These are phyloP conservation scores for Flagelloscypha sp. DNA, from an alignment of 768 basidiomycete species.

Conservation along the genomic window DNA sequence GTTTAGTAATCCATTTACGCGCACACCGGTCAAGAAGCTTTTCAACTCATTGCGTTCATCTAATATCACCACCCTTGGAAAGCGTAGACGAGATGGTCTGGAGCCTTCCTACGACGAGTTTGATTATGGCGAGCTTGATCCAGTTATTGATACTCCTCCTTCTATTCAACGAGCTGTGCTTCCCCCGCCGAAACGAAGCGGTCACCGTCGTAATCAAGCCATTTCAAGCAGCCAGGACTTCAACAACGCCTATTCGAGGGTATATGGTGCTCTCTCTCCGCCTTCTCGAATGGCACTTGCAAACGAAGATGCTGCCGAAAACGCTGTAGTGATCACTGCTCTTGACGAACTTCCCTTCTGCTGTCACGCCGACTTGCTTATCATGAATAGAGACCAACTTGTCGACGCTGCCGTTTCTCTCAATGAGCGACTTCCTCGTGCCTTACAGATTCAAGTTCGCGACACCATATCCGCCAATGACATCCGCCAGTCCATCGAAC, in stretches of 20 bases:
- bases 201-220: conserved; percentile 1
- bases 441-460: conserved; percentile 38
- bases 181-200: conserved; percentile 1
- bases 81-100: too few species aligned
- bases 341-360: conserved; percentile 55
- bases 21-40: too few species aligned
- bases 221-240: neutral
- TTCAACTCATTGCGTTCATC: too few species aligned
- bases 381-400: conserved; percentile 51
- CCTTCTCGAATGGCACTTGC: conserved; percentile 47
- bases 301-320: conserved; percentile 42
- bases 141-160: conserved; percentile 19
- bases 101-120: too few species aligned
- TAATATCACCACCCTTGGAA: too few species aligned
- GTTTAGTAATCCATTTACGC: too few species aligned
- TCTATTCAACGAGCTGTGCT: conserved; percentile 6
- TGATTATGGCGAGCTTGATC: conserved; percentile 16
- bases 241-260: too few species aligned
- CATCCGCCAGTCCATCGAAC: conserved; percentile 50
- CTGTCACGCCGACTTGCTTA: conserved; percentile 64
- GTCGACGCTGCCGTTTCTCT: conserved; percentile 43
- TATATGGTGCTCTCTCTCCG: too few species aligned
- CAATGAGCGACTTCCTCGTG: conserved; percentile 48
- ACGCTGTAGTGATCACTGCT: conserved; percentile 57
- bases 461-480: conserved; percentile 29